phyloP scores from a whole-genome alignment of 2,329 filamentous ascomycete species.

The Arthrobotrys sinensis region DNA sequence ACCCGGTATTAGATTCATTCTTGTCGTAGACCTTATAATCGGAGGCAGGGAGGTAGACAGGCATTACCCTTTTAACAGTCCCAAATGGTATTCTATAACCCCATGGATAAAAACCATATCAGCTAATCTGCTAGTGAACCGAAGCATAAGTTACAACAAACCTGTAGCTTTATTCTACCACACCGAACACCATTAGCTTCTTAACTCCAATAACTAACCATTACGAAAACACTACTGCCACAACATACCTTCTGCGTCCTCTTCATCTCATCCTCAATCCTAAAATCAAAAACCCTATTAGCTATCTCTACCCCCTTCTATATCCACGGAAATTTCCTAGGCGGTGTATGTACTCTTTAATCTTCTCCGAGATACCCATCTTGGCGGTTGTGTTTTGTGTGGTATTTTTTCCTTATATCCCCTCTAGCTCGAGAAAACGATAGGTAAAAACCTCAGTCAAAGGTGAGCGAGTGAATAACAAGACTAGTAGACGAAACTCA shows the following conservation, averaged over 20 bases:
- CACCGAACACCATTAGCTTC: conserved; percentile 70
- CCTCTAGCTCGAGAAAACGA: too few species aligned
- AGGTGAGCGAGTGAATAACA: too few species aligned
- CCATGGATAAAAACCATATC: conserved; percentile 53
- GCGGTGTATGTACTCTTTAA: conserved; percentile 84
- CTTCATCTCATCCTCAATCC: conserved; percentile 99
- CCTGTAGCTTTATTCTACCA: conserved; percentile 96
- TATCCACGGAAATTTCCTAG: too few species aligned
- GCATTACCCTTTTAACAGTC: conserved; percentile 90
- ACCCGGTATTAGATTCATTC: conserved; percentile 60
- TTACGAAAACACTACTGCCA: conserved; percentile 59
- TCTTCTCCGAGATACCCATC: conserved; percentile 99
- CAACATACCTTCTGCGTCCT: conserved; percentile 89
- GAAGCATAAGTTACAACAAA: conserved; percentile 70
- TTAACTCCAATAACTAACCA: conserved; percentile 11
- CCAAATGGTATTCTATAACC: conserved; percentile 90
- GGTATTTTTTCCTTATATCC: not conserved
- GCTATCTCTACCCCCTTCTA: too few species aligned
- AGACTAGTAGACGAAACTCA: too few species aligned
- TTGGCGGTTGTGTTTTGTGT: conserved; percentile 65
- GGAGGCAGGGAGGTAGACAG: not conserved
- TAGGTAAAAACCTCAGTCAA: too few species aligned
- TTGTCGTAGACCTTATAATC: not conserved
- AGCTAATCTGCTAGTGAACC: not conserved
- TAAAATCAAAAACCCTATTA: conserved; percentile 67